A percentile compares a stretch with the other conserved stretches of the same genome.
phyloP scores from a whole-genome alignment of 139 green algal species.

The Chlamydomonas incerta region DNA sequence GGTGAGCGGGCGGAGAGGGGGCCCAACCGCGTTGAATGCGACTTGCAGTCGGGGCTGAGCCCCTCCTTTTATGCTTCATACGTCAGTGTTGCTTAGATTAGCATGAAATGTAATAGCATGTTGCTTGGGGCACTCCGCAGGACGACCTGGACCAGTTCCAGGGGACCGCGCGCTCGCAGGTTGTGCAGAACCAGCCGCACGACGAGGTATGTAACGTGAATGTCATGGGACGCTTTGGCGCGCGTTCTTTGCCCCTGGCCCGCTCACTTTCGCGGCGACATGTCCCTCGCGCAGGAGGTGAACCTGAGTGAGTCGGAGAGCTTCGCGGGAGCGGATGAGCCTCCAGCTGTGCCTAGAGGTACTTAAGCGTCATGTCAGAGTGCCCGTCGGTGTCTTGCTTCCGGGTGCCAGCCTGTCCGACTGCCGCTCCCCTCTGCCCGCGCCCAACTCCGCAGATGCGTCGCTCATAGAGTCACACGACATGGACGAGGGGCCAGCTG shows the following conservation, averaged over 20 bases:
- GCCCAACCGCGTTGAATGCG: no score
- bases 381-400: not conserved
- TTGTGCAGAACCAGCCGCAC: slow-evolving; percentile 69
- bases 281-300: slow-evolving; percentile 57
- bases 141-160: slow-evolving; percentile 24
- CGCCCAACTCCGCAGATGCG: slow-evolving; percentile 26
- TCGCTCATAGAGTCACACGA: slow-evolving; percentile 62
- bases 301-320: slow-evolving; percentile 67
- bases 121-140: no score
- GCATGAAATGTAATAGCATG: no score
- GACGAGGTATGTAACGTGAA: slow-evolving; percentile 64
- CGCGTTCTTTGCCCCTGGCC: no score
- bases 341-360: slow-evolving; percentile 41
- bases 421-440: not conserved
- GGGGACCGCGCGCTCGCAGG: slow-evolving; percentile 34
- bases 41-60: no score
- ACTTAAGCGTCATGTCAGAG: no score
- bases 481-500: slow-evolving; percentile 42
- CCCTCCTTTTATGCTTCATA: no score
- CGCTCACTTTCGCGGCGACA: not conserved
- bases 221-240: no score
- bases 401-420: not conserved
- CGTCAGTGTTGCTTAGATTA: no score
- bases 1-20: no score
- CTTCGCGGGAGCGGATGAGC: slow-evolving; percentile 51